phyloP scores from a whole-genome alignment of 176 grass and related monocot species.

The Areca catechu region DNA sequence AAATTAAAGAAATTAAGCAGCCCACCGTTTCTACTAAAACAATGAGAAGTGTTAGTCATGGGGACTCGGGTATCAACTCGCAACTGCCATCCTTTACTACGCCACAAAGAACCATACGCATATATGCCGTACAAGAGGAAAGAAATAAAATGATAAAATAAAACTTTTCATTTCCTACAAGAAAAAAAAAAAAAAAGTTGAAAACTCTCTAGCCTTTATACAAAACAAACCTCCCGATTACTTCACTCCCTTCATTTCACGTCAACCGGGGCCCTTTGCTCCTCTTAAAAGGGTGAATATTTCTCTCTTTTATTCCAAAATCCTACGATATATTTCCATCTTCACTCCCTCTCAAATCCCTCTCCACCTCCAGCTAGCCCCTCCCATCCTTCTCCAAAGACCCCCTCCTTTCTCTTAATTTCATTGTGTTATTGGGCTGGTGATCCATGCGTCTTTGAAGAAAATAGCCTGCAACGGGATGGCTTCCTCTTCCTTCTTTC shows the following conservation, averaged over 20 bases:
- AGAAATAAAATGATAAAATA: no score
- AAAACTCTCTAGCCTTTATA: no score
- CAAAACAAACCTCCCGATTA: not conserved
- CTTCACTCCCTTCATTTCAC: slow-evolving; percentile 20
- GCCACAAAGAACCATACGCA: no score
- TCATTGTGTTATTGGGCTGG: slow-evolving; percentile 2
- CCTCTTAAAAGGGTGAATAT: not conserved
- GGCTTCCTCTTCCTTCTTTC: slow-evolving; percentile 77
- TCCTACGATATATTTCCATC: no score
- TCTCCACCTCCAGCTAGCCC: slow-evolving; percentile 24
- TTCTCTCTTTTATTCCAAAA: slow-evolving; percentile 3
- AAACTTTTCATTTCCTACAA: no score
- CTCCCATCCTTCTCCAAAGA: slow-evolving; percentile 24
- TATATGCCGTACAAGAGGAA: no score
- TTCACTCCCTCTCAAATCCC: slow-evolving; percentile 28
- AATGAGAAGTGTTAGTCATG: no score
- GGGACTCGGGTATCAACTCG: no score
- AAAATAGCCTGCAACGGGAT: slow-evolving; percentile 85
- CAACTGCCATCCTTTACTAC: no score
- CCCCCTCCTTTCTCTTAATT: not conserved
- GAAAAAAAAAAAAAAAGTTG: no score
- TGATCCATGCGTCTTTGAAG: slow-evolving; percentile 18
- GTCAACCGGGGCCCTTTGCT: slow-evolving; percentile 13
- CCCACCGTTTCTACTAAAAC: no score
- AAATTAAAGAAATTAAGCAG: no score